Conservation (phyloP, 805 yeast genomes). For the Candida berthetii region DNA sequence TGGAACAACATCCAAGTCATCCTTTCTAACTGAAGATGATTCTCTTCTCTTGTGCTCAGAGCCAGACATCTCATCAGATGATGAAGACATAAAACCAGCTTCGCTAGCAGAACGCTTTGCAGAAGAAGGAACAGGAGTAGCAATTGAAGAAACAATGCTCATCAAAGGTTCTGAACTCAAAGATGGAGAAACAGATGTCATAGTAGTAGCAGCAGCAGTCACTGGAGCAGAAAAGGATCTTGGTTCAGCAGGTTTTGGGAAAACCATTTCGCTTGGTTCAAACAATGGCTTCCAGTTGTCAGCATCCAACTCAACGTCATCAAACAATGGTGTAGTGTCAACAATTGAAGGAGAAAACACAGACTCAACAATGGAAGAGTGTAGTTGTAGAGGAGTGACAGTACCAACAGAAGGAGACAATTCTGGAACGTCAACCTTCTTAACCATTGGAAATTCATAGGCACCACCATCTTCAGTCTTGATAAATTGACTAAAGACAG, state of each 20-base stretch:
- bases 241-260: background rate
- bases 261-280: constrained; percentile 26
- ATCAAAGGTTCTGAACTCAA: background rate
- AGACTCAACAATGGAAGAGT: constrained; percentile 61
- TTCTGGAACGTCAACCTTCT: constrained; percentile 16
- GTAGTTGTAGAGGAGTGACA: constrained; percentile 46
- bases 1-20: constrained; percentile 68
- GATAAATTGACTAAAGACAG: constrained; percentile 19
- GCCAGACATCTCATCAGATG: constrained; percentile 8
- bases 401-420: constrained; percentile 22
- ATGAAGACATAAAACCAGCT: constrained; percentile 12
- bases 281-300: constrained; percentile 64
- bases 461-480: constrained; percentile 11
- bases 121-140: constrained; percentile 3
- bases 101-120: constrained; percentile 18
- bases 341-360: constrained; percentile 26
- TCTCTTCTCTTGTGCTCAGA: constrained; percentile 5
- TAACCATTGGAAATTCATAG: constrained; percentile 12
- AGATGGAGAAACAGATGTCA: background rate
- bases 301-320: constrained; percentile 24
- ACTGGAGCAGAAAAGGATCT: constrained; percentile 11
- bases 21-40: constrained; percentile 33
- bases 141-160: constrained; percentile 1
- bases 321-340: constrained; percentile 56
- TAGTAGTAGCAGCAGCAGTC: constrained; percentile 6